Percentiles rank a stretch among this genome's conserved stretches.
These are phyloP conservation scores for Incumbomyces delicatus DNA, from an alignment of 2,329 filamentous ascomycete species.

Conservation along the genomic window DNA sequence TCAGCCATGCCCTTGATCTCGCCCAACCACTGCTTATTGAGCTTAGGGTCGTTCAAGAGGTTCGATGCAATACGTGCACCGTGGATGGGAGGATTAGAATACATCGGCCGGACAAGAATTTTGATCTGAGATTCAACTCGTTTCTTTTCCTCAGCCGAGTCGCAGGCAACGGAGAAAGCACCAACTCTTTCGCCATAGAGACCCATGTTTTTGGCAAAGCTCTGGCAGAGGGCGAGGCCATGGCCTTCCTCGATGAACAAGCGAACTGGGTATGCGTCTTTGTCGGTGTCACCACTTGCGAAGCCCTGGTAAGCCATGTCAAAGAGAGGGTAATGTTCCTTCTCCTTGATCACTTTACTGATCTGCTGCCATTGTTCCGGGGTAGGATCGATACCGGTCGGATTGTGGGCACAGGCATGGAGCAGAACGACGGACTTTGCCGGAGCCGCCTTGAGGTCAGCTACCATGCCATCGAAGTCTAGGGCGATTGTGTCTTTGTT, in stretches of 20 bases:
- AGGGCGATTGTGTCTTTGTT: conserved; percentile 97
- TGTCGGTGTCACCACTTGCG: conserved; percentile 81
- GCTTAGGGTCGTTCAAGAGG: conserved; percentile 74
- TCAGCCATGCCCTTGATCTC: conserved; percentile 99
- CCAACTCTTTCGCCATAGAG: conserved; percentile 97
- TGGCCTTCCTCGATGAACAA: conserved; percentile 91
- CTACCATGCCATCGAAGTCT: conserved; percentile 88
- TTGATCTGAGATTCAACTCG: conserved; percentile 96
- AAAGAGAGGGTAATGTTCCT: conserved; percentile 90
- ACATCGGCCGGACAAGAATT: conserved; percentile 90
- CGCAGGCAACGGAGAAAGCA: conserved; percentile 86
- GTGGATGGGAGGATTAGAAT: conserved; percentile 97
- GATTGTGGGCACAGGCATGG: conserved; percentile 97
- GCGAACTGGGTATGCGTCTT: conserved; percentile 85
- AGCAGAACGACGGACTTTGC: conserved; percentile 82
- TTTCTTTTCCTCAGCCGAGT: conserved; percentile 81
- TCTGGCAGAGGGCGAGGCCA: conserved; percentile 78
- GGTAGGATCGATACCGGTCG: conserved; percentile 90
- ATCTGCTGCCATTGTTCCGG: conserved; percentile 88
- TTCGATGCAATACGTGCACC: conserved; percentile 86
- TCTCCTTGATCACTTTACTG: conserved; percentile 72
- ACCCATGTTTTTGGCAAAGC: conserved; percentile 99
- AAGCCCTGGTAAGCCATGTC: conserved; percentile 99
- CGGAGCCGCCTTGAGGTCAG: conserved; percentile 81
- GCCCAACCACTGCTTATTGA: conserved; percentile 88